phyloP scores from a whole-genome alignment of 352 stramenopile genomes.

The Phytopythium ostracodes region DNA sequence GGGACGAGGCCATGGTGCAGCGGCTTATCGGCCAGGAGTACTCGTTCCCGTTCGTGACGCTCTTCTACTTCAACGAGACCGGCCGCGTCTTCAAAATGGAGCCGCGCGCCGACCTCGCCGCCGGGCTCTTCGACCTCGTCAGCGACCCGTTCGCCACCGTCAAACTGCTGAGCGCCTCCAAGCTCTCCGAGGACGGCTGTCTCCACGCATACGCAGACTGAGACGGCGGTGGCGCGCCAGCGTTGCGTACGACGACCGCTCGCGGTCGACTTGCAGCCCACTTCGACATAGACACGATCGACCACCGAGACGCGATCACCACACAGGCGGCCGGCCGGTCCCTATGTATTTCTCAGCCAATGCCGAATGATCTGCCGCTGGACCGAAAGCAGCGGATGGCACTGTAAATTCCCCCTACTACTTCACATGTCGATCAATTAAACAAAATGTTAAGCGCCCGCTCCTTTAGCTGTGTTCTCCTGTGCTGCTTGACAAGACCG shows the following conservation, averaged over 20 bases:
- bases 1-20: conserved; percentile 59
- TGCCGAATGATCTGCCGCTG: too few relatives aligned
- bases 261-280: neutral
- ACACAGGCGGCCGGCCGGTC: too few relatives aligned
- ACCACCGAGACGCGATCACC: too few relatives aligned
- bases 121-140: conserved; percentile 47
- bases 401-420: too few relatives aligned
- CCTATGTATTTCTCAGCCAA: too few relatives aligned
- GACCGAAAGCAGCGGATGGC: too few relatives aligned
- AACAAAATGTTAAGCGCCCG: too few relatives aligned
- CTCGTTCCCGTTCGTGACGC: conserved; percentile 43
- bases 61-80: conserved; percentile 50
- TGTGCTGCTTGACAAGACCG: neutral
- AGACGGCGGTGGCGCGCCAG: too few relatives aligned
- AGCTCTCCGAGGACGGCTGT: conserved; percentile 47
- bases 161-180: conserved; percentile 43
- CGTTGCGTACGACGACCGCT: neutral
- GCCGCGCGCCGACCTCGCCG: conserved; percentile 42
- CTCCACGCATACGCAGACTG: conserved; percentile 43
- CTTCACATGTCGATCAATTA: too few relatives aligned
- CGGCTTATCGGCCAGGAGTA: conserved; percentile 55
- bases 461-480: neutral
- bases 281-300: too few relatives aligned
- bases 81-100: conserved; percentile 51
- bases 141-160: conserved; percentile 52